Percentiles rank a stretch among this genome's conserved stretches.
Conservation (phyloP, 768 basidiomycete species). For the Boletales sp. region DNA sequence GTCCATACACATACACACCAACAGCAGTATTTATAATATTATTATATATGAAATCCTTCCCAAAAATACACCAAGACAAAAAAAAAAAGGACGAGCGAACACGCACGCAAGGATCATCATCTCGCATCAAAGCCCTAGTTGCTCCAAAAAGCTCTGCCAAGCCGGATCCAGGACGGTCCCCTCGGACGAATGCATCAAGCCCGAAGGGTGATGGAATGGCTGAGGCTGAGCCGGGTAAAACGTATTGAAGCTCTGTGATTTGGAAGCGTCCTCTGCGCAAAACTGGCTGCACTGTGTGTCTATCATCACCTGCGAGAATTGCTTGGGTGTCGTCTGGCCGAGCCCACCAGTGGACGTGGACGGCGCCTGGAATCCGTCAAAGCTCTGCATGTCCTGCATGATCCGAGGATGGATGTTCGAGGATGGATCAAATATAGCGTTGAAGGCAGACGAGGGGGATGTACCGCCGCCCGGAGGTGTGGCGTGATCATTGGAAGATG, state of each 20-base stretch:
- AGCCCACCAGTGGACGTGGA: constrained; percentile 18
- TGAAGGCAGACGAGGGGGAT: neutral
- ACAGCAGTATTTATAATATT: too few species aligned
- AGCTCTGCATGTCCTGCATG: constrained; percentile 48
- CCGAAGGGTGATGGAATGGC: neutral
- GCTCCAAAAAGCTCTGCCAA: constrained; percentile 68
- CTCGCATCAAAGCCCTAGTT: constrained; percentile 52
- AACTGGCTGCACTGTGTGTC: constrained; percentile 28
- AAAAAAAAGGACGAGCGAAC: neutral
- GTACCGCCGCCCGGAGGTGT: constrained; percentile 4
- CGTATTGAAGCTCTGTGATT: constrained; percentile 10
- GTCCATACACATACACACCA: too few species aligned
- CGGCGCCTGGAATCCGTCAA: constrained; percentile 34
- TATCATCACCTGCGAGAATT: constrained; percentile 27
- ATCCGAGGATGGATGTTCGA: constrained; percentile 35
- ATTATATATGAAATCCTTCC: too few species aligned
- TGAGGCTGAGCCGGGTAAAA: constrained; percentile 16
- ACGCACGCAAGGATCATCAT: neutral
- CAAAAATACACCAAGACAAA: too few species aligned
- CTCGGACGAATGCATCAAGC: constrained; percentile 6
- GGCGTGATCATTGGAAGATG: constrained; percentile 10
- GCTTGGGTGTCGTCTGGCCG: constrained; percentile 27
- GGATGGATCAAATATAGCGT: constrained; percentile 2
- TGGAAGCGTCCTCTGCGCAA: constrained; percentile 13
- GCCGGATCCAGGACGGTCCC: constrained; percentile 51